Conservation (phyloP, 2,329 filamentous ascomycete species). For the Paecilomyces niveus region DNA sequence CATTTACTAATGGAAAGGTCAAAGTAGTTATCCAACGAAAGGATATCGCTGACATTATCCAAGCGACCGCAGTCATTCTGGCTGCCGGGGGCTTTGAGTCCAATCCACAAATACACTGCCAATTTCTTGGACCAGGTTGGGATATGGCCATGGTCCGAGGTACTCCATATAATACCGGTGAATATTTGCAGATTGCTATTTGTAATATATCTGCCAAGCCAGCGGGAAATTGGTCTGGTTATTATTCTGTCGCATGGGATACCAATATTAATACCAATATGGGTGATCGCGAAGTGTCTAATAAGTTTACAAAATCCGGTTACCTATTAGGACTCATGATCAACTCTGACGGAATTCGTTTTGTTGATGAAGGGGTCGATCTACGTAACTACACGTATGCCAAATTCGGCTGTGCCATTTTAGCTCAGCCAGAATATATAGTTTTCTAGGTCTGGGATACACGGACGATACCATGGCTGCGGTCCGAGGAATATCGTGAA, state of each 20-base stretch:
- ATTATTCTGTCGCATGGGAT: conserved; percentile 61
- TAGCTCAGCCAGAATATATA: conserved; percentile 50
- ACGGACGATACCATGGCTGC: conserved; percentile 45
- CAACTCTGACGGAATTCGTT: conserved; percentile 52
- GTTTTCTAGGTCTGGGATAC: conserved; percentile 62
- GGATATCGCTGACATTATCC: no score
- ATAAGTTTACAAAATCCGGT: conserved; percentile 62
- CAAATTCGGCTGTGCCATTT: conserved; percentile 56
- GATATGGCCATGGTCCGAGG: conserved; percentile 56
- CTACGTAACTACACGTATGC: conserved; percentile 63
- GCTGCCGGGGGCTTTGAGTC: conserved; percentile 59
- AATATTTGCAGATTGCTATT: conserved; percentile 49
- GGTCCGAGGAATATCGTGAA: conserved; percentile 55
- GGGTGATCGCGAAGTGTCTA: conserved; percentile 54
- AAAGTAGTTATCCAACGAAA: no score
- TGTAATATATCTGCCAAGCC: conserved; percentile 44
- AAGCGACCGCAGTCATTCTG: conserved; percentile 7
- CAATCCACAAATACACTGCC: conserved; percentile 48
- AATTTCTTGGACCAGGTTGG: conserved; percentile 55
- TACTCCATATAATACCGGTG: conserved; percentile 59
- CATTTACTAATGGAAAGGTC: no score
- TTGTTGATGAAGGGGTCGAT: conserved; percentile 61
- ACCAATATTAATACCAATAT: conserved; percentile 49
- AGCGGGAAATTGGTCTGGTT: conserved; percentile 57
- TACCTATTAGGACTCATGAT: conserved; percentile 62